Percentiles rank a stretch among this genome's conserved stretches.
These are phyloP conservation scores for Exserohilum turcica DNA, from an alignment of 2,329 filamentous ascomycete species.

Conservation along the genomic window DNA sequence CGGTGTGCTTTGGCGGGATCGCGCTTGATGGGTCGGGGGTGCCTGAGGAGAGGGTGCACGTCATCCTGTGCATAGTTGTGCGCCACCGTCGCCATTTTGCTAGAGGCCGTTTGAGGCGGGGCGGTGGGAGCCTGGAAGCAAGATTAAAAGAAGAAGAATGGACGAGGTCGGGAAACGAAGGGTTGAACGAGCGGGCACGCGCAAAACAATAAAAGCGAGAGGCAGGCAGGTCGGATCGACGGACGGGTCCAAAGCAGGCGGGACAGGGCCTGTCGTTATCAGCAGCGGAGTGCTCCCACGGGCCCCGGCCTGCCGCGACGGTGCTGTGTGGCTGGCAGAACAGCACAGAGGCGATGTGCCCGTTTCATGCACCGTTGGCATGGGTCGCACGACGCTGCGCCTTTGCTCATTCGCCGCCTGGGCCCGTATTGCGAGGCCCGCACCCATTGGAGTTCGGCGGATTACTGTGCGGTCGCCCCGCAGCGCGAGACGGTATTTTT, in stretches of 20 bases:
- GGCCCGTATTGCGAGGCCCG: conserved; percentile 23
- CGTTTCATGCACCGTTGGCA: conserved; percentile 31
- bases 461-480: conserved; percentile 12
- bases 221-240: conserved; percentile 13
- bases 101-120: conserved; percentile 10
- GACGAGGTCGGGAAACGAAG: conserved; percentile 12
- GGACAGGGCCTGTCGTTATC: conserved; percentile 30
- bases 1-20: conserved; percentile 35
- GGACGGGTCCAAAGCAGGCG: conserved; percentile 27
- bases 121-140: conserved; percentile 6
- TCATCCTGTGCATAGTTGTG: conserved; percentile 24
- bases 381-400: conserved; percentile 29
- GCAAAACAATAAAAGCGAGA: conserved; percentile 26
- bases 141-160: conserved; percentile 10
- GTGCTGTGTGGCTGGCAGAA: conserved; percentile 24
- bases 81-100: conserved; percentile 28
- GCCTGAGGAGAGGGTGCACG: conserved; percentile 31
- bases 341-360: conserved; percentile 24
- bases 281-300: conserved; percentile 24
- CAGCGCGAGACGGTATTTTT: conserved; percentile 20
- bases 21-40: conserved; percentile 32
- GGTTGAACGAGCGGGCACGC: conserved; percentile 16
- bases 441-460: conserved; percentile 15
- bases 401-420: conserved; percentile 29
- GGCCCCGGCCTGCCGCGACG: conserved; percentile 28